Base-by-base conservation (phyloP, 208 protist species). In the Wallacemonas sp. region DNA sequence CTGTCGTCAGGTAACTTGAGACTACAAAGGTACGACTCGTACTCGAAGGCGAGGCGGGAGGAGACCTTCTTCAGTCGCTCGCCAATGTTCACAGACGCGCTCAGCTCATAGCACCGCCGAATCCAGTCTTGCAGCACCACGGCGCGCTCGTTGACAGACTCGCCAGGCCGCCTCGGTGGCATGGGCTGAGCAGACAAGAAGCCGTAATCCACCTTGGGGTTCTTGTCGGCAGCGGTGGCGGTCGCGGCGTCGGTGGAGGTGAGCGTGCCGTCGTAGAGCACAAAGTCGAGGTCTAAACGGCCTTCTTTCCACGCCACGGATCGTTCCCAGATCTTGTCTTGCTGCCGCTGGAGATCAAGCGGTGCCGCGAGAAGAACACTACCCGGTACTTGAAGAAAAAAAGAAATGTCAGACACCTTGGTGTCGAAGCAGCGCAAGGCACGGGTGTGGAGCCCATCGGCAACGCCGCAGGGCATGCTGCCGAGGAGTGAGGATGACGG, bases 281-380 rank as follows among this genome's bases (percentile, higher is more conserved):
- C 64, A 75, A 84, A 88, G 56, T 88, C 82, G 21, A 88, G 30
- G n/a, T 81, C 71, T 4, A 26, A n/a, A 1, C 31, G 46, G 0
- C 46, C 75, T 15, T 34, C 11, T 11, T 19, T 27, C 54, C 54
- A 62, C 38, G 42, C 46, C 2, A 19, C 30, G 44, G 27, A 15
- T 4, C 12, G 24, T 27, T 1, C 30, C 54, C n/a, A 8, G 17
- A 24, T 14, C 19, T 12, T 2, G 1, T 44, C 49, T n/a, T 28
- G 36, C 9, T 51, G 62, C n/a, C 34, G 38, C 14, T 42, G 30
- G 15, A 51, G 19, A 19, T 54, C 63, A 1, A 66, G 61, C 22
- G 73, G 41, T 9, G 74, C 64, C 36, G 62, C 68, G 5, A 79
- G 60, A 22, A 79, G 54, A 11, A 60, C 28, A 15, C 66, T 78